Conservation (phyloP, 2,329 filamentous ascomycete genomes). For the Keithomyces neogunnii region DNA sequence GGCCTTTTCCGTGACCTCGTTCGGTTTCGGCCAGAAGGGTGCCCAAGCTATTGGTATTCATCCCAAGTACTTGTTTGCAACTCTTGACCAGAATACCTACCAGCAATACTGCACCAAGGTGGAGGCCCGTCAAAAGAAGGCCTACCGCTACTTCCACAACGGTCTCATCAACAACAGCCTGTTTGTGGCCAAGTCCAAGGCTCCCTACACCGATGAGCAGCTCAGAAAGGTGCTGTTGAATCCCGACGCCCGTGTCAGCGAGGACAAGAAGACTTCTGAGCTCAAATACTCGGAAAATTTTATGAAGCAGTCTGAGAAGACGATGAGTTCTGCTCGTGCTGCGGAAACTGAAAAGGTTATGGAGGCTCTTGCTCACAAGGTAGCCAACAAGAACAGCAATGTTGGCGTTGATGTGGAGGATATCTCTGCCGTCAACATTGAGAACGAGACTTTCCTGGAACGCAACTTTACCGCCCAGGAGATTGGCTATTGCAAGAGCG, state of each 20-base stretch:
- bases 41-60: constrained; percentile 96
- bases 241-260: constrained; percentile 75
- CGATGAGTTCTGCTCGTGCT: constrained; percentile 35
- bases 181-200: constrained; percentile 89
- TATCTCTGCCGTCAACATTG: constrained; percentile 78
- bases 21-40: constrained; percentile 98
- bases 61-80: constrained; percentile 89
- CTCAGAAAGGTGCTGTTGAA: constrained; percentile 87
- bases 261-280: constrained; percentile 79
- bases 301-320: constrained; percentile 56
- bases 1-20: constrained; percentile 97
- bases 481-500: constrained; percentile 76
- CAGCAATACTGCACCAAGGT: constrained; percentile 80
- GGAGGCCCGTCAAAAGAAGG: constrained; percentile 91
- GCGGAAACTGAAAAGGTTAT: constrained; percentile 67
- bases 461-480: constrained; percentile 87
- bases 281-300: constrained; percentile 65
- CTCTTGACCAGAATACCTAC: constrained; percentile 82
- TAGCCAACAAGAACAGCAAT: constrained; percentile 53
- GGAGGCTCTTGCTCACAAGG: constrained; percentile 63
- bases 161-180: constrained; percentile 96
- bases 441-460: constrained; percentile 88
- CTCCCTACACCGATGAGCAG: constrained; percentile 84
- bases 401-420: constrained; percentile 93
- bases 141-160: constrained; percentile 98